Base-by-base conservation (phyloP, 2,329 filamentous ascomycete species). In the Fusarium sp. region DNA sequence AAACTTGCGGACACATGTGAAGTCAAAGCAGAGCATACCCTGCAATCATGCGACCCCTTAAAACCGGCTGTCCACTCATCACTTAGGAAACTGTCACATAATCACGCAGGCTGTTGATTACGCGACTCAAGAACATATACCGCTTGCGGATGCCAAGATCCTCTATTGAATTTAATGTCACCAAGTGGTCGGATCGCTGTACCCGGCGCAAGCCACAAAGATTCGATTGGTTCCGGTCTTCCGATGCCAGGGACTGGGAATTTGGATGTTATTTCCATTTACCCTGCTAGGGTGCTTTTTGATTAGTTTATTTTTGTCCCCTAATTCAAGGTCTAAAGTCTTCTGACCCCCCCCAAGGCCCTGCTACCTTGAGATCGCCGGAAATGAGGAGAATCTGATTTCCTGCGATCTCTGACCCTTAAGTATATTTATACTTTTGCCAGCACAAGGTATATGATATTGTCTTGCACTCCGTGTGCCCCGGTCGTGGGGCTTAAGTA, bases 171-270 rank as follows among this genome's bases (percentile, higher is more conserved):
- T n/a, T 30, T 2, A 30, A 30, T 30, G 10, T 7, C 27, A 30
- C 27, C 23, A 12, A 14, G 40, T 11, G 7, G 23, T 10, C 40
- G 40, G 40, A 23, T 23, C 11, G 14, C 40, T 42, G 40, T 10
- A 23, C 20, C 20, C 40, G n/a, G 18, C 26, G 37, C 10, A 23
- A 27, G 50, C 26, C 37, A 54, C 49, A 17, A 18, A 6, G 6
- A 3, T 18, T 0, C 11, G 17, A 37, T 9, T 14, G 7, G 13
- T 12, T 10, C 3, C 10, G 30, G n/a, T 0, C 6, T 14, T 18
- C 20, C 20, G 30, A 50, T 7, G 17, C 11, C 20, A 23, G 6
- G 46, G 20, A 23, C 15, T 35, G 20, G 30, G 46, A 18, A 50
- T 10, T 20, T 13, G 2, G 3, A 23, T 23, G 23, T 23, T 23